phyloP scores from a whole-genome alignment of 768 basidiomycete species.

The Clavaria fumosa region DNA sequence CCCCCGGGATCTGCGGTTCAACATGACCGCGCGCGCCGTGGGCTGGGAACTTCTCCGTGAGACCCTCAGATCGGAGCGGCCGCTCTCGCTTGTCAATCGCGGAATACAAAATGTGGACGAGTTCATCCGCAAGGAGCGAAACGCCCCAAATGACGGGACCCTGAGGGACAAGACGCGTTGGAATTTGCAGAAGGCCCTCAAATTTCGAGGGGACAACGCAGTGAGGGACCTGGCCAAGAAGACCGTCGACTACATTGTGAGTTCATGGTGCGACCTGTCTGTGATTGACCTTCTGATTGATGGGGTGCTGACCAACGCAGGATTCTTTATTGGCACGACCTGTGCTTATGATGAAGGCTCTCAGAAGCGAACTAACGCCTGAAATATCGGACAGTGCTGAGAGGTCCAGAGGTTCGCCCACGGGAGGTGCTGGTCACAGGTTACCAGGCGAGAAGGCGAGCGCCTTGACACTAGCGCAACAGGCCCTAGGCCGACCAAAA shows the following conservation, averaged over 20 bases:
- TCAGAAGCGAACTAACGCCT: no score
- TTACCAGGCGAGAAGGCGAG: no score
- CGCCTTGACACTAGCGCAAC: no score
- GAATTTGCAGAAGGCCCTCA: conserved; percentile 63
- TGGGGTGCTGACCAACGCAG: conserved; percentile 29
- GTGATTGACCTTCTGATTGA: not conserved
- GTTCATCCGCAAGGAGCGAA: conserved; percentile 34
- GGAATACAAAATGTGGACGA: conserved; percentile 31
- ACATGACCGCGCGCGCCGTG: conserved; percentile 75
- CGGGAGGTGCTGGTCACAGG: no score
- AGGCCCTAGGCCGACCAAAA: no score
- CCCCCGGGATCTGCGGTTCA: conserved; percentile 74
- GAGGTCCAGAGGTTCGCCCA: no score
- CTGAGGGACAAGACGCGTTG: conserved; percentile 53
- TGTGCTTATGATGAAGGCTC: conserved; percentile 32
- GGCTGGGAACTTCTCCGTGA: conserved; percentile 67
- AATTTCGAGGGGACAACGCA: conserved; percentile 36
- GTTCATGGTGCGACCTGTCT: conserved; percentile 15
- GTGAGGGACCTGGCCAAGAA: conserved; percentile 34
- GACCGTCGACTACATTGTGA: conserved; percentile 50
- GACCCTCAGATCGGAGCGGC: conserved; percentile 30
- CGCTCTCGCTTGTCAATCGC: conserved; percentile 32
- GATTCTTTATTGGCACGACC: conserved; percentile 57
- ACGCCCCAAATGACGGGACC: conserved; percentile 21
- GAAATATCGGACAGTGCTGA: no score